Percentiles rank a stretch among this genome's conserved stretches.
phyloP scores from a whole-genome alignment of 176 grass and related monocot genomes.

The Poa annua region DNA sequence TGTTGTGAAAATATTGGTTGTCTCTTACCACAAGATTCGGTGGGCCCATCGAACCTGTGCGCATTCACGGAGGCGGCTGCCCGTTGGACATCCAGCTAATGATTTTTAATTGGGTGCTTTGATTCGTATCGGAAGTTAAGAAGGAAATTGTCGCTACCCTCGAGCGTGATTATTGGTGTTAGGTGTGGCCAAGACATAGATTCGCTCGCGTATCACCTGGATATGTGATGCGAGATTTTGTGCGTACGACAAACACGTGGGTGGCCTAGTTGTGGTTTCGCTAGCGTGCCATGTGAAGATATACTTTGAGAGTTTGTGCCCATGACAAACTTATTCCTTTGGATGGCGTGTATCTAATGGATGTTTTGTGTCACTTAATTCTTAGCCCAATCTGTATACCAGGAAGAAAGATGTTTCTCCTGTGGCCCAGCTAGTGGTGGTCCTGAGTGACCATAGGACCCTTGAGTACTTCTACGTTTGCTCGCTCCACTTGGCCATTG shows the following conservation, averaged over 20 bases:
- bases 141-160: neutral
- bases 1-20: neutral
- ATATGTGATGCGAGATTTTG: too few relatives aligned
- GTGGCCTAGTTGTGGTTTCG: too few relatives aligned
- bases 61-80: neutral
- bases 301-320: neutral
- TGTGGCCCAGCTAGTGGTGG: too few relatives aligned
- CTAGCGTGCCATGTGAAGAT: too few relatives aligned
- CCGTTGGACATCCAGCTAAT: neutral
- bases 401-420: too few relatives aligned
- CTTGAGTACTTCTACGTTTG: too few relatives aligned
- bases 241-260: too few relatives aligned
- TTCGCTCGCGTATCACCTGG: too few relatives aligned
- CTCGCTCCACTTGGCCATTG: too few relatives aligned
- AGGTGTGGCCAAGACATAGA: too few relatives aligned
- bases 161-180: neutral
- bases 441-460: too few relatives aligned
- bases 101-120: neutral
- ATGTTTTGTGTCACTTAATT: neutral
- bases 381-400: too few relatives aligned
- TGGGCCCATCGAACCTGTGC: neutral
- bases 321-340: neutral
- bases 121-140: neutral
- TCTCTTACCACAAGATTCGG: neutral
- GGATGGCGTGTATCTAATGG: neutral